A percentile compares a stretch with the other conserved stretches of the same genome.
Evolutionary conservation across 768 basidiomycete genomes (phyloP).

Genomic region (Dioszegia hungarica): DNA sequence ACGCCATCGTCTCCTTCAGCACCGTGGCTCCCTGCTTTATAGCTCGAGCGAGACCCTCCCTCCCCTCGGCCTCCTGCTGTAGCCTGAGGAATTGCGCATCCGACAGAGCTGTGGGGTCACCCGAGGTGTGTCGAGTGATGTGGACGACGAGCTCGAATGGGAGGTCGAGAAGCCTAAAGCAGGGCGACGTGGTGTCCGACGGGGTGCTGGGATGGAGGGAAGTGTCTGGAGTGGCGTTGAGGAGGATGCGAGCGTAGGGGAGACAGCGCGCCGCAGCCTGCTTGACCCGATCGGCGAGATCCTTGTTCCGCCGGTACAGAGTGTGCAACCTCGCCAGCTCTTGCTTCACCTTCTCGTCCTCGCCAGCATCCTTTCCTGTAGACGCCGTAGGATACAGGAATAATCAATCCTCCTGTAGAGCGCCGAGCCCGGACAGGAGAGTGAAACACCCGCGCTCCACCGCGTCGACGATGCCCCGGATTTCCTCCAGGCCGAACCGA

Average conservation of each 20-base stretch:
- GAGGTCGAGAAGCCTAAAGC: conserved; percentile 23
- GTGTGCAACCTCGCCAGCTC: conserved; percentile 14
- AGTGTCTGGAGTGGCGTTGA: conserved; percentile 12
- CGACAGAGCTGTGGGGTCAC: conserved; percentile 24
- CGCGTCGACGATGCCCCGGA: conserved; percentile 21
- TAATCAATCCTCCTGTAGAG: too few species aligned
- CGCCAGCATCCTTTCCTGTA: background rate
- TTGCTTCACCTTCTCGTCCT: conserved; percentile 7
- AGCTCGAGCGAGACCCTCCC: background rate
- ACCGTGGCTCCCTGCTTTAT: conserved; percentile 1
- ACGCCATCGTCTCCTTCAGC: conserved; percentile 2
- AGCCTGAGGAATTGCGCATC: conserved; percentile 23
- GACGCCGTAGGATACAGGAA: too few species aligned
- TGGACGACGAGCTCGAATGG: conserved; percentile 29
- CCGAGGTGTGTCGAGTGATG: conserved; percentile 17
- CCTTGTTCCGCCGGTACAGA: conserved; percentile 23
- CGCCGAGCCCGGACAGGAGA: conserved; percentile 3
- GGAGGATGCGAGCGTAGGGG: conserved; percentile 19
- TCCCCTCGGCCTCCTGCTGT: conserved; percentile 9
- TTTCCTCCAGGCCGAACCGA: conserved; percentile 14
- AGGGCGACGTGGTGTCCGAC: too few species aligned
- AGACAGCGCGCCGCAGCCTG: conserved; percentile 10
- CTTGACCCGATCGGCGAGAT: conserved; percentile 16
- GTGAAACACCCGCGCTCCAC: conserved; percentile 20
- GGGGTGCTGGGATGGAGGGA: background rate